Base-by-base conservation (phyloP, 768 basidiomycete genomes). In the Suillus luteus region DNA sequence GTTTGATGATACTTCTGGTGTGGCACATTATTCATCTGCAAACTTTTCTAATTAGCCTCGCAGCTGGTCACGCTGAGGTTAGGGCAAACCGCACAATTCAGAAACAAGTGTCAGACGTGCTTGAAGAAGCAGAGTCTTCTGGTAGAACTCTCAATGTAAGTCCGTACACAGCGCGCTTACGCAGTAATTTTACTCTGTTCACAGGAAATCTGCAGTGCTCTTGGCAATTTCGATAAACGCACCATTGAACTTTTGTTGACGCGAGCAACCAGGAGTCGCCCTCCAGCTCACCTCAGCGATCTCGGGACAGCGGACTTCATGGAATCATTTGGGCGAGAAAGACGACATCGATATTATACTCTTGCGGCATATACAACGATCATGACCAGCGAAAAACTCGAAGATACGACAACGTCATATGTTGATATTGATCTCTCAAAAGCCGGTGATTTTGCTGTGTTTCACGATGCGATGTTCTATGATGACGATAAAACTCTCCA, bases 321-420 rank as follows among this genome's bases (percentile, higher is more conserved):
- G 83, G 96, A 97, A 76, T 92, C 86, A 1, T 81, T 83, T 66
- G 93, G 93, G 5, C 86, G 94, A 41, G 93, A 98, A 77, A 88
- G 94, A 35, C 89, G 93, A 27, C 86, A 93, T 72, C 84, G 93
- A 66, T 93, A 93, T 71, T 95, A 86, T 78, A 92, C 92, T 0
- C 73, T 90, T 51, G 81, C 83, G 2, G 85, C 87, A 37, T 96
- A 92, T 75, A 83, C 80, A 37, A 73, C 79, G 37, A 79, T 93
- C 38, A 83, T 94, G 55, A 76, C 79, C 2, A 79, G 81, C 52
- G 91, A 95, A 74, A 83, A 85, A 9, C 80, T 95, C 31, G 85
- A 89, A 68, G 81, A 84, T 60, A 68, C 76, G 4, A 74, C 77
- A 48, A 77, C 78, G 6, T 78, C 80, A 2, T 81, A 82, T 65